Percentiles rank a stretch among this genome's conserved stretches.
Conservation (phyloP, 1,284 basidiomycete genomes). For the Fistulinella cinereoalba region DNA sequence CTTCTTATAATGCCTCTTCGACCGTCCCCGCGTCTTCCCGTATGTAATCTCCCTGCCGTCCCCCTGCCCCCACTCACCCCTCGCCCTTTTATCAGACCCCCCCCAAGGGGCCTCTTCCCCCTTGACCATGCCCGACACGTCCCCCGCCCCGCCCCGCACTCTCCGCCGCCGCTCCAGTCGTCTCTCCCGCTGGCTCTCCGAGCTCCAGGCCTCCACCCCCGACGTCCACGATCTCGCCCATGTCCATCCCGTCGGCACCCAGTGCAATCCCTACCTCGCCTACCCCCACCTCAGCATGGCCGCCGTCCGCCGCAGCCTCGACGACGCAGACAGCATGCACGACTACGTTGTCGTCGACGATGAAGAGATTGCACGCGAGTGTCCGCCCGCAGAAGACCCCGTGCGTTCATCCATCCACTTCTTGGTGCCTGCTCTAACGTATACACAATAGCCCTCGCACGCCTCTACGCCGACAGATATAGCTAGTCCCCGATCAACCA, state of each 20-base stretch:
- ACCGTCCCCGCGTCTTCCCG: slow-evolving; percentile 10
- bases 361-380: slow-evolving; percentile 26
- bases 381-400: slow-evolving; percentile 18
- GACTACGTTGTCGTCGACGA: slow-evolving; percentile 56
- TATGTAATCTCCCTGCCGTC: slow-evolving; percentile 19
- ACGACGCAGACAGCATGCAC: slow-evolving; percentile 43
- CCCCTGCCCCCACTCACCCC: background rate
- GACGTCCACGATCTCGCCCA: slow-evolving; percentile 24
- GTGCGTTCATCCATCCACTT: slow-evolving; percentile 20
- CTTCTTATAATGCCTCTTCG: slow-evolving; percentile 22
- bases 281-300: slow-evolving; percentile 47
- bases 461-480: slow-evolving; percentile 38
- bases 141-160: too few species aligned
- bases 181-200: slow-evolving; percentile 66
- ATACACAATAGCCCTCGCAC: slow-evolving; percentile 29
- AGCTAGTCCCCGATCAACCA: slow-evolving; percentile 37
- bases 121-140: slow-evolving; percentile 31
- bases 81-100: slow-evolving; percentile 14
- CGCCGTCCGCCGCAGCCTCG: slow-evolving; percentile 22
- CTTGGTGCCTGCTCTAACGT: slow-evolving; percentile 14
- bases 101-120: slow-evolving; percentile 25
- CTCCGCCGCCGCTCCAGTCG: slow-evolving; percentile 52
- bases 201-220: slow-evolving; percentile 44
- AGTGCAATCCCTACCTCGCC: slow-evolving; percentile 49
- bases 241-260: slow-evolving; percentile 32